Base-by-base conservation (phyloP, 148 eudicot genomes). In the Heliosperma pusillum region DNA sequence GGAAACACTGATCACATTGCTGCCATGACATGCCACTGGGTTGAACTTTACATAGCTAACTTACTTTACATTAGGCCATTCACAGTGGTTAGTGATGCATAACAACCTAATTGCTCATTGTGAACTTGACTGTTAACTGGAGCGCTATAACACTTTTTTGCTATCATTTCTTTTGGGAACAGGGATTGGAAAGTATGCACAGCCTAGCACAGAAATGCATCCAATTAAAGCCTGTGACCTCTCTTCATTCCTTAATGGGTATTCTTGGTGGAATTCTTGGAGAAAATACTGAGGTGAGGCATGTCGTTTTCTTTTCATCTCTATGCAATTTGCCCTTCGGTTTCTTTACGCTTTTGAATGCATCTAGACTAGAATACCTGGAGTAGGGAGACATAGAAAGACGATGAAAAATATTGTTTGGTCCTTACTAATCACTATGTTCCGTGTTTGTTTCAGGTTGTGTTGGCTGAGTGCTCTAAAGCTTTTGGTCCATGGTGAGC, bases 401-500 rank as follows among this genome's bases (percentile, higher is more conserved):
- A 36, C 9, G 42, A 17, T 5, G 22, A 4, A 2, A 61, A 60
- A 24, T 22, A 30, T 9, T 17, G 22, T 27, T 56, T 26, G 78
- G 42, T 33, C 20, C 21, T 55, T 64, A 47, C 45, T 72, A 20
- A 61, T 78, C 36, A 30, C 55, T 52, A 26, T 36, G 29, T 63
- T 29, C 47, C 36, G 44, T 64, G 68, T 73, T 74, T 76, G 52
- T 64, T 84, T 83, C 88, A 96, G 99, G 99, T 96, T 77, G 91
- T 96, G 42, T 78, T 96, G 68, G 96, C 93, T 26, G 99, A 90
- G 77, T 92, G 99, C 81, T 90, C 97, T 47, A 90, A 83, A 85
- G 89, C 93, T 79, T 96, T 90, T 88, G 99, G 94, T 75, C 97
- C 97, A 60, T 96, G 99, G 99, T 95, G 86, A 88, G 90, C 80